Base-by-base conservation (phyloP, 495 filamentous ascomycete species). In the Xanthoparmelia taractica region DNA sequence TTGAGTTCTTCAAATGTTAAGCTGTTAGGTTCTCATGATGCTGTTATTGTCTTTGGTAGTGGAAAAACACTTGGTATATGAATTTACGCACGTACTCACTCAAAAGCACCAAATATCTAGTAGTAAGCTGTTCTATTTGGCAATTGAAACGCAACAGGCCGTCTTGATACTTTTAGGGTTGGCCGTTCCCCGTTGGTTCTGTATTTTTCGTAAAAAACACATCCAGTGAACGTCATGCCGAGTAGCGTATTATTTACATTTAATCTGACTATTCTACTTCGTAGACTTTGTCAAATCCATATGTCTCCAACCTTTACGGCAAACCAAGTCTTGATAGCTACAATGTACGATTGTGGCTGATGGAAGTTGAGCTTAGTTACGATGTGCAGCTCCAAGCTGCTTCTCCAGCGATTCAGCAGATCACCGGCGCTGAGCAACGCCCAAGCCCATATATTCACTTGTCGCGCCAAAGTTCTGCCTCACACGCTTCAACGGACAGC, bases 311-410 rank as follows among this genome's bases (percentile, higher is more conserved):
- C 18, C 48, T 34, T 8, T 20, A 23, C 11, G 0, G 12, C 23
- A 43, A n/a, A 23, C 31, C 12, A n/a, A 29, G 18, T 1, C 13
- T 58, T 25, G 20, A 27, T 13, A 57, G 27, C 17, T 60, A 5
- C 34, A n/a, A 31, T 38, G 13, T 11, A 25, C 6, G 5, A 23
- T 10, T 34, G 41, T 23, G 50, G 38, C 43, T 57, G 40, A 61
- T 60, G 47, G 57, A 56, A 58, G 43, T 31, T 37, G 33, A 20
- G 27, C 23, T 34, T 41, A 29, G 56, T 45, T 58, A 66, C 29
- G 13, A 70, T 70, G 68, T 63, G 68, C 68, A 70, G 68, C 68
- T 67, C 68, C 58, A 63, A 63, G 63, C 68, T 67, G 67, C 63
- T 70, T 37, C 40, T 65, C 47, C 68, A 63, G 60, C 65, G 57